Conservation (phyloP, 83 land plant species). For the Picea abies region DNA sequence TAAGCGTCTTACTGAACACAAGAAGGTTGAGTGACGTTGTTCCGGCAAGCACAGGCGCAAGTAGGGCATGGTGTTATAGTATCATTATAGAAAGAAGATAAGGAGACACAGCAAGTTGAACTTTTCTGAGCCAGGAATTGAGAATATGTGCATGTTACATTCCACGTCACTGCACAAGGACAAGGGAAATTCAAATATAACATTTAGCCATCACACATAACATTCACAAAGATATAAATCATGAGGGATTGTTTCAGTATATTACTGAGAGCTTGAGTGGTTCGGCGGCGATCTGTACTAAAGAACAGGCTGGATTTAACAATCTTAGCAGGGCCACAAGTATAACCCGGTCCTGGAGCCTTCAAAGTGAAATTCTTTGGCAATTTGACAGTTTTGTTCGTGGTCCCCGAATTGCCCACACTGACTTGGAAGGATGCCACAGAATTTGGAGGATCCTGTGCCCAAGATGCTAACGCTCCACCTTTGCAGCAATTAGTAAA, state of each 20-base stretch:
- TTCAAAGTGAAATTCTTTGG: conserved; percentile 65
- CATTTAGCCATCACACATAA: too few species aligned
- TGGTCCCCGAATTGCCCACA: conserved; percentile 63
- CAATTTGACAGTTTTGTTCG: conserved; percentile 60
- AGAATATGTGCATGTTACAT: conserved; percentile 49
- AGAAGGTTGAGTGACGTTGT: conserved; percentile 12
- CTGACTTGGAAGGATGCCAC: conserved; percentile 58
- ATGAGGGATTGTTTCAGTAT: neutral
- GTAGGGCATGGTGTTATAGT: conserved; percentile 52
- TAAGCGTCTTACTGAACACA: too few species aligned
- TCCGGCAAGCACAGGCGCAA: conserved; percentile 42
- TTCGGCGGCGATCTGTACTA: conserved; percentile 48
- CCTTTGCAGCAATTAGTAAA: conserved; percentile 61
- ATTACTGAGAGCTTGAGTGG: conserved; percentile 67
- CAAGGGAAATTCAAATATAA: neutral
- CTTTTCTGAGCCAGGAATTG: conserved; percentile 34
- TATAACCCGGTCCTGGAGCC: conserved; percentile 70
- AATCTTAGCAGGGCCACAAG: conserved; percentile 62
- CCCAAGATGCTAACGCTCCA: conserved; percentile 42
- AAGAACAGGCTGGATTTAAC: conserved; percentile 47
- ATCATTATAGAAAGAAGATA: conserved; percentile 54
- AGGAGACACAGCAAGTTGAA: conserved; percentile 51
- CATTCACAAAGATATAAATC: too few species aligned
- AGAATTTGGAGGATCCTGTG: conserved; percentile 41
- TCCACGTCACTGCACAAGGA: conserved; percentile 56